Percentiles rank a stretch among this genome's conserved stretches.
Evolutionary conservation across 1,284 basidiomycete genomes (phyloP).

Genomic region (Inonotus hispidus): DNA sequence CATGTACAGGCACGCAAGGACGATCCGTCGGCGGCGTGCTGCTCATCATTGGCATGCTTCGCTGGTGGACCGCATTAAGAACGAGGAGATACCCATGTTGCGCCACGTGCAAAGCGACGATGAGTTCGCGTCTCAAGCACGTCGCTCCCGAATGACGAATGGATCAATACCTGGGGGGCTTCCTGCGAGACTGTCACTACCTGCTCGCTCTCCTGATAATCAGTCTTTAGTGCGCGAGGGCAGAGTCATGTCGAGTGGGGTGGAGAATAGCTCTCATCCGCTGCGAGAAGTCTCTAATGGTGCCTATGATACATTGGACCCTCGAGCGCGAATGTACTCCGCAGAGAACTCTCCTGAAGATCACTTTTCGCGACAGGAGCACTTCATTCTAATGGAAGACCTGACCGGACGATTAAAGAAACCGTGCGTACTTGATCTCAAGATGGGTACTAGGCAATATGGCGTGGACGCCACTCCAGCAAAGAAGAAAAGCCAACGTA

Average conservation of each 20-base stretch:
- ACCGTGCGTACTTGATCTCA: conserved; percentile 96
- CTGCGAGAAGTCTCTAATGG: conserved; percentile 18
- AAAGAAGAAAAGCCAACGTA: conserved; percentile 97
- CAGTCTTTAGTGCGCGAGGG: neutral
- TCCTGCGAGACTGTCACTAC: conserved; percentile 27
- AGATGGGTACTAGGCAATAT: conserved; percentile 99
- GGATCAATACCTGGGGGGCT: conserved; percentile 27
- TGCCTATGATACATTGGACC: conserved; percentile 7
- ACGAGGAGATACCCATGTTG: conserved; percentile 32
- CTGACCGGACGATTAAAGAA: conserved; percentile 90
- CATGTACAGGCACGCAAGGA: conserved; percentile 30
- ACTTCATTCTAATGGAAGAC: conserved; percentile 99
- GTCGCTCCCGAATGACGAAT: conserved; percentile 30
- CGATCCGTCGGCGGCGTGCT: conserved; percentile 26
- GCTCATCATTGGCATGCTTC: conserved; percentile 31
- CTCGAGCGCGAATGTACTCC: conserved; percentile 15
- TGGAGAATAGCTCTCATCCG: conserved; percentile 52
- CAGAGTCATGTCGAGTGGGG: conserved; percentile 27
- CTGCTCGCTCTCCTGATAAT: conserved; percentile 23
- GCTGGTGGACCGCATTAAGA: conserved; percentile 33
- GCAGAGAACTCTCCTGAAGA: conserved; percentile 12
- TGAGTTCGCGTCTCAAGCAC: conserved; percentile 27
- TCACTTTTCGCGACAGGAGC: conserved; percentile 72
- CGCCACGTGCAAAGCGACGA: conserved; percentile 62
- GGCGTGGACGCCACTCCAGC: conserved; percentile 89